phyloP scores from a whole-genome alignment of 2,329 filamentous ascomycete genomes.

The Coniosporium tulheliwenetii region DNA sequence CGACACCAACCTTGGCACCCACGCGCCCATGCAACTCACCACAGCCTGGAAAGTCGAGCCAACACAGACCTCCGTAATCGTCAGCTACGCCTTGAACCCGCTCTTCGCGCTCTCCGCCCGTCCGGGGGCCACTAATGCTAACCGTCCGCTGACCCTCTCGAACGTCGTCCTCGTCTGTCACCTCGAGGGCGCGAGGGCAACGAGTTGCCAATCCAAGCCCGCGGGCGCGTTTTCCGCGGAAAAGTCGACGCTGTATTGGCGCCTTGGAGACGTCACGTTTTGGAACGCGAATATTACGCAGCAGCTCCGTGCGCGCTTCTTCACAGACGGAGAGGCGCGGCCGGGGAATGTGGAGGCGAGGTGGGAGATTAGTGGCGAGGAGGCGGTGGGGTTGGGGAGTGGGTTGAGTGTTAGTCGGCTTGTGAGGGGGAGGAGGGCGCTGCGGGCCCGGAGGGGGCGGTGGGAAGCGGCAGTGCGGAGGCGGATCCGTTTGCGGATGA shows the following conservation, averaged over 20 bases:
- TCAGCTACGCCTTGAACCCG: slow-evolving; percentile 76
- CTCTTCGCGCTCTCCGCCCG: slow-evolving; percentile 28
- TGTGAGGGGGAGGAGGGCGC: slow-evolving; percentile 22
- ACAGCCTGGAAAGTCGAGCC: slow-evolving; percentile 73
- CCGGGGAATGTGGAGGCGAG: slow-evolving; percentile 67
- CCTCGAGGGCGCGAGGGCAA: slow-evolving; percentile 50
- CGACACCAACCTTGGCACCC: slow-evolving; percentile 34
- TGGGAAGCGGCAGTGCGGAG: slow-evolving; percentile 16
- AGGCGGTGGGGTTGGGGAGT: slow-evolving; percentile 35
- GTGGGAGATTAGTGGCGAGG: slow-evolving; percentile 52
- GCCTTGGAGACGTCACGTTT: slow-evolving; percentile 56
- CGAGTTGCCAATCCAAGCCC: slow-evolving; percentile 61
- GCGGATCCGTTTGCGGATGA: slow-evolving; percentile 61
- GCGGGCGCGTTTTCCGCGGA: slow-evolving; percentile 66
- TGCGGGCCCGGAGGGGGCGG: slow-evolving; percentile 10
- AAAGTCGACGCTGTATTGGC: slow-evolving; percentile 66
- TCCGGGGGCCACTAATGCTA: slow-evolving; percentile 12
- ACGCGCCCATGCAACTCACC: slow-evolving; percentile 58
- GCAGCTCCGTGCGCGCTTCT: slow-evolving; percentile 72
- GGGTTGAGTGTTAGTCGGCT: slow-evolving; percentile 41
- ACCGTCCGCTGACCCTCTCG: slow-evolving; percentile 37
- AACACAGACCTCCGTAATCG: slow-evolving; percentile 70
- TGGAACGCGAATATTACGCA: slow-evolving; percentile 41
- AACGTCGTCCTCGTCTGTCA: slow-evolving; percentile 62
- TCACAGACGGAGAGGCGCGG: slow-evolving; percentile 54